Evolutionary conservation across 306 rosid species (phyloP), one percentile per base, ranked within the genome.

Genomic region (Begonia loranthoides): DNA sequence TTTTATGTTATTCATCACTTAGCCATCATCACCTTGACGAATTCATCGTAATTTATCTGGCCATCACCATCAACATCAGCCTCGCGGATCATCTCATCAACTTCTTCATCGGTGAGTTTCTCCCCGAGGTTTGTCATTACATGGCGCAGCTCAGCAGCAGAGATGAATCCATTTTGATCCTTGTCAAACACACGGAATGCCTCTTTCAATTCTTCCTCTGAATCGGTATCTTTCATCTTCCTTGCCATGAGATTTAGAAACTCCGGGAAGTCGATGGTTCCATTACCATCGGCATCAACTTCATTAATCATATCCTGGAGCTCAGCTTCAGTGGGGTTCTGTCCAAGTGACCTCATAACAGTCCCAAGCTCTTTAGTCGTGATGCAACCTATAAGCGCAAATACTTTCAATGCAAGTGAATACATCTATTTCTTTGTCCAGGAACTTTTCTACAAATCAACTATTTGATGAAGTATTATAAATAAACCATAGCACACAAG

Each of bases 141-240:
- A 15, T 80, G 94, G 57, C 94, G 88, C 41, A 84, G 88, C 76
- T 84, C 94, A 34, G 94, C 94, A 5, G 94, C 94, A 39, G 94
- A 80, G 67, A 84, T 84, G 85, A 84, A 84, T 36, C 94, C 94
- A 54, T 84, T 77, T 65, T 84, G 94, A 53, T 84, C 94, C 83
- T 77, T 84, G 72, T 84, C 94, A 0, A 84, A 84, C 62, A 84
- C 88, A 3, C 85, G 83, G 77, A 84, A 84, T 6, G 94, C 94
- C 57, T 80, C 88, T 81, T 80, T 84, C 51, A 84, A 85, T 70
- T 84, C 94, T 70, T 84, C 88, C 75, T 84, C 88, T 0, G 85
- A 80, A 55, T 84, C 88, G 1, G 94, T 80, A 56, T 80, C 94
- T 40, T 80, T 77, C 94, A 80, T 84, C 88, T 84, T 84, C 41